These are phyloP conservation scores for Cladosporium sp. DNA, from an alignment of 2,329 filamentous ascomycete species.

Conservation along the genomic window DNA sequence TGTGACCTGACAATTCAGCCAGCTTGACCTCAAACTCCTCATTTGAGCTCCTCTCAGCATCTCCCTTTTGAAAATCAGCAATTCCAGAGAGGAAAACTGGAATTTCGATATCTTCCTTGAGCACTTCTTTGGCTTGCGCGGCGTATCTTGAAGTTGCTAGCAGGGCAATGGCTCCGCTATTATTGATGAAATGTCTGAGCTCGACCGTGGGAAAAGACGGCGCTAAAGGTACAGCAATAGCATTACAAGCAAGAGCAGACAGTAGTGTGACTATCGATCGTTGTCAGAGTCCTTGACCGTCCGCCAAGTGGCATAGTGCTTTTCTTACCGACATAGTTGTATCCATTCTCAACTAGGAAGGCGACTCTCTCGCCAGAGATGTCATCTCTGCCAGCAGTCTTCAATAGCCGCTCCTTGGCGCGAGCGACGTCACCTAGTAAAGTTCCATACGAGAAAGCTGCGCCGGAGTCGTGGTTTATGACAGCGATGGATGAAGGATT, in stretches of 20 bases:
- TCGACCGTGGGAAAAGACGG: conserved; percentile 81
- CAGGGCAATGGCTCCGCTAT: conserved; percentile 74
- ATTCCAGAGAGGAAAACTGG: conserved; percentile 43
- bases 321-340: conserved; percentile 91
- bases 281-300: background rate
- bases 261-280: conserved; percentile 67
- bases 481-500: conserved; percentile 70
- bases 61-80: conserved; percentile 13
- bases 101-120: conserved; percentile 60
- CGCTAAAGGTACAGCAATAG: conserved; percentile 85
- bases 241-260: conserved; percentile 76
- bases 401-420: conserved; percentile 63
- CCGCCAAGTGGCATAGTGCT: background rate
- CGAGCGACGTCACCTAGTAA: conserved; percentile 75
- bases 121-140: conserved; percentile 67
- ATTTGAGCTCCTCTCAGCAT: conserved; percentile 21
- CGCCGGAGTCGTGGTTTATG: conserved; percentile 72
- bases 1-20: conserved; percentile 47
- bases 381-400: conserved; percentile 44
- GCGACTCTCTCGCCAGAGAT: conserved; percentile 79
- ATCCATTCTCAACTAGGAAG: conserved; percentile 92
- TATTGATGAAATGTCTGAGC: conserved; percentile 85
- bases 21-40: conserved; percentile 50
- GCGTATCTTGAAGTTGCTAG: conserved; percentile 76
- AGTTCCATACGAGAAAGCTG: conserved; percentile 80